Base-by-base conservation (phyloP, 1,139 yeast species). In the Hemisphaericaspora xylanilytica region DNA sequence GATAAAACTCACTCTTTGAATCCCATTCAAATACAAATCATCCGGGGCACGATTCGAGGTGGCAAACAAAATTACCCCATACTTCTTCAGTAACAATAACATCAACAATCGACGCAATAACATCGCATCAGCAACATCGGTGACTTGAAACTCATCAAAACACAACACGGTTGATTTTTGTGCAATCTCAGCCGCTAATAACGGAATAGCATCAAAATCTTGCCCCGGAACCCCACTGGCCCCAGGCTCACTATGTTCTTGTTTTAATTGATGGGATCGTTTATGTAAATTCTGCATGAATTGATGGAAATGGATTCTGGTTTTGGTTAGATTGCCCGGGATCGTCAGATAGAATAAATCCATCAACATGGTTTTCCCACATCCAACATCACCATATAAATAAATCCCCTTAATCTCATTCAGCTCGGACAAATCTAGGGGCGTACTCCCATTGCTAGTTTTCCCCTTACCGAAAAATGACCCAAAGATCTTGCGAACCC, bases 101-200 rank as follows among this genome's bases (percentile, higher is more conserved):
- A 81, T 75, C 37, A 89, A 58, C 31, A 90, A 65, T 38, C 96
- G 71, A 46, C 98, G 75, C 35, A 92, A 69, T 30, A 92, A 72
- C 98, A 92, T 92, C 3, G 98, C 98, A 62, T 92, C 98, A 1
- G 97, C 98, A 26, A 92, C 97, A 59, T 92, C 98, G 1, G 96
- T 87, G 32, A 92, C 97, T 60, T 86, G 95, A 55, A 90, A 89
- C 64, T 92, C 98, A 63, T 92, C 98, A 59, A 92, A 88, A 60
- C 98, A 92, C 42, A 92, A 63, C 1, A 92, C 80, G 1, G 94
- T 82, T 2, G 94, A 76, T 36, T 74, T 70, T 44, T 74, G 75
- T 2, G 97, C 87, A 44, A 92, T 80, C 52, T 87, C 95, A 43
- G 82, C 79, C 0, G 97, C 97, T 32, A 94, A 69, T 32, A 80